Percentiles rank a stretch among this genome's conserved stretches.
Conservation (phyloP, 1,139 yeast genomes). For the Geotrichum histeridarum region DNA sequence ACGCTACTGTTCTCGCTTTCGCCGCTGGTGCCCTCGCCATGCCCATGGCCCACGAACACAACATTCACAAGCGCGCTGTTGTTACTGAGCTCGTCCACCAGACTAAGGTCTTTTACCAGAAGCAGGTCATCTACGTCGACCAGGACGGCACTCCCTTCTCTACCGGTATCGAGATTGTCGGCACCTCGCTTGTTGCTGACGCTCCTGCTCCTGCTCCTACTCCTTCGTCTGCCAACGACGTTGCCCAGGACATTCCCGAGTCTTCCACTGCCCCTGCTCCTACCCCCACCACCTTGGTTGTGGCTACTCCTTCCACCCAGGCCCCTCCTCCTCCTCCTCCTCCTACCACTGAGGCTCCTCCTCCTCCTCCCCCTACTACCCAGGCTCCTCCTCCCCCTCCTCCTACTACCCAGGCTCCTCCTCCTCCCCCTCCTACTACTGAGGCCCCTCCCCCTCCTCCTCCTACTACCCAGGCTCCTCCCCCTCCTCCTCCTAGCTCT, state of each 20-base stretch:
- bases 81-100: constrained; percentile 35
- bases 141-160: constrained; percentile 33
- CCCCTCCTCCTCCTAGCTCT: constrained; percentile 26
- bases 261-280: constrained; percentile 33
- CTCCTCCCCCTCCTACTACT: constrained; percentile 27
- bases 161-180: constrained; percentile 31
- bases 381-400: constrained; percentile 31
- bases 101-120: constrained; percentile 34
- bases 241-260: constrained; percentile 25
- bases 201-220: constrained; percentile 26
- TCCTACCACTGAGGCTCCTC: constrained; percentile 28
- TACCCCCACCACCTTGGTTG: constrained; percentile 38
- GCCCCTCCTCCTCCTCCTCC: constrained; percentile 20
- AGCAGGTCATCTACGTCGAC: constrained; percentile 37
- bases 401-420: constrained; percentile 27
- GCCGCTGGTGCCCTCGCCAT: constrained; percentile 12
- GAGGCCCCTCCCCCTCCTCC: constrained; percentile 29
- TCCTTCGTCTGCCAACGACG: constrained; percentile 22
- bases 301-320: constrained; percentile 38
- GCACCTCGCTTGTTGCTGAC: constrained; percentile 36
- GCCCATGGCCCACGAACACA: constrained; percentile 18
- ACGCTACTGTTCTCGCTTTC: constrained; percentile 9
- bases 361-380: constrained; percentile 27
- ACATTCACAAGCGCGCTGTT: constrained; percentile 28
- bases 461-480: constrained; percentile 30